These are phyloP conservation scores for Coleophoma crateriformis DNA, from an alignment of 2,329 filamentous ascomycete genomes.

Conservation along the genomic window DNA sequence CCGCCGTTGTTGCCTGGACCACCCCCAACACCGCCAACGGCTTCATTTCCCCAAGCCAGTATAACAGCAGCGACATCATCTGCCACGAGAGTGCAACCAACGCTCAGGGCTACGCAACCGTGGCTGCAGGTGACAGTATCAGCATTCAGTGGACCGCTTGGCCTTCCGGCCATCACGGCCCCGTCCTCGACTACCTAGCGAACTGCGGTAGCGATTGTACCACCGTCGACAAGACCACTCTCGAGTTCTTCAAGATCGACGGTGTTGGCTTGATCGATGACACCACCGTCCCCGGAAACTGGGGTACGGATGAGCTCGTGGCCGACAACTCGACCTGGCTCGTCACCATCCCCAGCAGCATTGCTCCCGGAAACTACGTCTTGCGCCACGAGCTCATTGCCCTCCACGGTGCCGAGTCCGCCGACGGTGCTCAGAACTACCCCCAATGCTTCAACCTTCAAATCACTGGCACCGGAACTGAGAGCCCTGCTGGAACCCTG, in stretches of 20 bases:
- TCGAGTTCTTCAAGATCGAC: constrained; percentile 39
- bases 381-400: constrained; percentile 43
- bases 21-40: constrained; percentile 36
- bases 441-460: constrained; percentile 44
- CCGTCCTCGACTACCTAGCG: constrained; percentile 24
- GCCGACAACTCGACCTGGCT: constrained; percentile 46
- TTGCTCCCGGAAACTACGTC: constrained; percentile 43
- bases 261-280: constrained; percentile 29
- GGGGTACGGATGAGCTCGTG: constrained; percentile 42
- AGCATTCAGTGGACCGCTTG: constrained; percentile 43
- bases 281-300: constrained; percentile 26
- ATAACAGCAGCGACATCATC: constrained; percentile 37
- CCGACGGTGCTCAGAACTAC: constrained; percentile 44
- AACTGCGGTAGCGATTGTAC: constrained; percentile 31
- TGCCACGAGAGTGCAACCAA: constrained; percentile 39
- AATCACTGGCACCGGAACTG: constrained; percentile 37
- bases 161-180: constrained; percentile 40
- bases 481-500: constrained; percentile 26
- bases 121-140: constrained; percentile 39
- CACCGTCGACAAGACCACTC: constrained; percentile 31
- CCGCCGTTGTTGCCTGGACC: constrained; percentile 32
- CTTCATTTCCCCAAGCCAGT: constrained; percentile 41
- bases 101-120: constrained; percentile 33
- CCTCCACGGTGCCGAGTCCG: constrained; percentile 17
- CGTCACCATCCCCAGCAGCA: constrained; percentile 35